Evolutionary conservation across 1,139 yeast genomes (phyloP).

Genomic region (Petasospora rhodanensis): DNA sequence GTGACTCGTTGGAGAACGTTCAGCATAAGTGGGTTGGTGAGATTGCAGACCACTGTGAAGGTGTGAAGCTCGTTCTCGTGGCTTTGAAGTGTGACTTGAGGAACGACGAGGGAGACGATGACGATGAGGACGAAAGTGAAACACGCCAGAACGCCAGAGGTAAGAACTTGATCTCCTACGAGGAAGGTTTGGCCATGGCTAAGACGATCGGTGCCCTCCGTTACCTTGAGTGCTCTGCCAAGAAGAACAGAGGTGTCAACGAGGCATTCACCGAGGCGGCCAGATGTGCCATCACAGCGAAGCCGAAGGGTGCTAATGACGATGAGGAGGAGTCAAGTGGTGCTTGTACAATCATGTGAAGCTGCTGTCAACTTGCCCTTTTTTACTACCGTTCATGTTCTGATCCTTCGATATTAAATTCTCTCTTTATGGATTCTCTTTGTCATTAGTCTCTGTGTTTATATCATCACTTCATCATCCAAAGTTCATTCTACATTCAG

Average conservation of each 20-base stretch:
- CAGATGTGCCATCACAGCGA: conserved; percentile 88
- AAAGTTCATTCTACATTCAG: too few species aligned
- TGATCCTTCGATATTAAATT: too few species aligned
- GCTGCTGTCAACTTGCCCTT: too few species aligned
- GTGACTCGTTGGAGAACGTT: conserved; percentile 91
- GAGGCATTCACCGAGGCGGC: conserved; percentile 98
- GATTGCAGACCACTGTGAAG: conserved; percentile 94
- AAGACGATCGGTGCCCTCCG: conserved; percentile 80
- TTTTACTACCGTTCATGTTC: too few species aligned
- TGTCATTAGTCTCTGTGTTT: too few species aligned
- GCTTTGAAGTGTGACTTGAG: conserved; percentile 94
- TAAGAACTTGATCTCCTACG: conserved; percentile 64
- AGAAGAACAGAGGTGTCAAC: conserved; percentile 89
- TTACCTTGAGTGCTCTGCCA: conserved; percentile 90
- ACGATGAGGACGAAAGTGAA: conserved; percentile 15
- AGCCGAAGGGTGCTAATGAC: conserved; percentile 70
- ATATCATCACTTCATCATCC: too few species aligned
- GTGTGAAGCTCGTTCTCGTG: conserved; percentile 87
- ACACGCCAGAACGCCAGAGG: conserved; percentile 15
- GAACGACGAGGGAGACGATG: conserved; percentile 39
- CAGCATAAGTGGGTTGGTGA: conserved; percentile 96
- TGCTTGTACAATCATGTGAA: conserved; percentile 36
- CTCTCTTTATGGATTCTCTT: too few species aligned
- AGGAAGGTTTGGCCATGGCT: conserved; percentile 84
- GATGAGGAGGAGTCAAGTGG: conserved; percentile 37